phyloP scores from a whole-genome alignment of 2,329 filamentous ascomycete genomes.

The Colletotrichum orchidophilum region DNA sequence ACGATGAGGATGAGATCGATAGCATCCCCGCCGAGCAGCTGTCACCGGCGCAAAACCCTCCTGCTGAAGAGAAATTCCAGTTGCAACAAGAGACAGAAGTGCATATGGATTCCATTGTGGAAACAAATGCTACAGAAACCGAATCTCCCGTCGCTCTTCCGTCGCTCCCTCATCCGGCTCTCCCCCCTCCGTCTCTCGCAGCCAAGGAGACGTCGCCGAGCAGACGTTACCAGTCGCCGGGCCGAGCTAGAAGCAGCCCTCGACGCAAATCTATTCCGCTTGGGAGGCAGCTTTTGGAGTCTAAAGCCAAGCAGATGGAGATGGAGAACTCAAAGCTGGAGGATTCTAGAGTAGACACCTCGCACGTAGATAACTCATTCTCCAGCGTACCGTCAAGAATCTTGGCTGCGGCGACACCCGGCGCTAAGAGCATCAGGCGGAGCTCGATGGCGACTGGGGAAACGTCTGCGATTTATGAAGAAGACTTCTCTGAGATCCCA shows the following conservation, averaged over 20 bases:
- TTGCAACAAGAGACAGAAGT: background rate
- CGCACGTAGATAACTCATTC: conserved; percentile 43
- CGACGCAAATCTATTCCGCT: conserved; percentile 43
- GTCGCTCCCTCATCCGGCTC: background rate
- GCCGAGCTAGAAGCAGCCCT: conserved; percentile 48
- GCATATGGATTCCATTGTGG: background rate
- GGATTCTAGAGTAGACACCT: background rate
- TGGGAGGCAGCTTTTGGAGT: conserved; percentile 45
- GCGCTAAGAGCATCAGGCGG: conserved; percentile 20
- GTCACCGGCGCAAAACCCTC: background rate
- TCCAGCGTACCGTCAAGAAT: conserved; percentile 47
- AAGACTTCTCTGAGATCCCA: conserved; percentile 67
- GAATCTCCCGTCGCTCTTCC: conserved; percentile 22
- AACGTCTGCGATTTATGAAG: conserved; percentile 54
- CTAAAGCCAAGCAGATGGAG: conserved; percentile 40
- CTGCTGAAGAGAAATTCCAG: background rate
- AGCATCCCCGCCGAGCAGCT: background rate
- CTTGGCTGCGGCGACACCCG: conserved; percentile 43
- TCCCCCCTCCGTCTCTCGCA: background rate
- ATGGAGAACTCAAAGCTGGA: conserved; percentile 2
- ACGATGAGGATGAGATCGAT: conserved; percentile 13
- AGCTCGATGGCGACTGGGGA: conserved; percentile 37
- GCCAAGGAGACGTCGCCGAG: background rate
- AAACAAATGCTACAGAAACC: background rate
- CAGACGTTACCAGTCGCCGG: conserved; percentile 37